Base-by-base conservation (phyloP, 1,139 yeast genomes). In the Geotrichum australiense region DNA sequence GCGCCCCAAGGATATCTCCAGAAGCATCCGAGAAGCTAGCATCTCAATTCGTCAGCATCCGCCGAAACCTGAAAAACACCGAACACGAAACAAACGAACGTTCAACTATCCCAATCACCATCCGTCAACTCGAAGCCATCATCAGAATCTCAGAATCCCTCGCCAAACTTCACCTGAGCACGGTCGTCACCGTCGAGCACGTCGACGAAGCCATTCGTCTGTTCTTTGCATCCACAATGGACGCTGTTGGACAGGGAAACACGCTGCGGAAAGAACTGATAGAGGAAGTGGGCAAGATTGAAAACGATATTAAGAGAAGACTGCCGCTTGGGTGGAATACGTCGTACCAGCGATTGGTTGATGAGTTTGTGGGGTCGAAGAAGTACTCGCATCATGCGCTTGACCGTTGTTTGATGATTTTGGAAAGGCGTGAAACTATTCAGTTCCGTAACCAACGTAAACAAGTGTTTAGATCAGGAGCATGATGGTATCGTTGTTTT, bases 311-410 rank as follows among this genome's bases (percentile, higher is more conserved):
- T 51, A 80, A 87, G 62, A 77, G 94, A 63, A 77, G 98, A 59
- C 70, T 91, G 52, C 97, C 98, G 5, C 82, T 93, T 52, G 98
- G 98, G 11, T 91, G 96, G 93, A 84, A 94, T 24, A 87, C 97
- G 1, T 81, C 93, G 19, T 85, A 85, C 61, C 78, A 76, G 53
- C 86, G 96, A 2, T 71, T 91, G 46, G 73, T 86, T 53, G 76
- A 80, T 50, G 96, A 91, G 63, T 82, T 89, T 60, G 94, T 87
- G 19, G 82, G 77, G 35, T 61, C 63, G 16, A 46, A 46, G 41
- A 46, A 42, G 28, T 37, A 29, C 36, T 50, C 46, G 35, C 76
- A 77, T 42, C 75, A 75, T 43, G 94, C 96, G 0, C 69, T 91
- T 50, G 96, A 89, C 53, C 80, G 78, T 57, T 94, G 97, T 0